Evolutionary conservation across 495 filamentous ascomycete species (phyloP), one percentile per base, ranked within the genome.

Genomic region (Rostrohypoxylon terebratum): DNA sequence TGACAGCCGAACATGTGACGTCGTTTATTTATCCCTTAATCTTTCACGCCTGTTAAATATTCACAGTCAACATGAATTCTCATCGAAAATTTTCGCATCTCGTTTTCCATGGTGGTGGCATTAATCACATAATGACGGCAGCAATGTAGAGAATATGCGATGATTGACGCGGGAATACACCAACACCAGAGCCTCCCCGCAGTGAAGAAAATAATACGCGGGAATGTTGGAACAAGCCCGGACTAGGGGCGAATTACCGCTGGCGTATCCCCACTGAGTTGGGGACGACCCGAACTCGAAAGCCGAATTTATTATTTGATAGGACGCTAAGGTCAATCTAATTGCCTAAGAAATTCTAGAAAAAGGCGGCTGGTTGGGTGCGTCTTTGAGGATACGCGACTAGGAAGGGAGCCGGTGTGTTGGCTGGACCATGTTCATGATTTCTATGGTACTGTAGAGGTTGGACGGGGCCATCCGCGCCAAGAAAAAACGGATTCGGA

Each of bases 341-440:
- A 55, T 69, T 63, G 20, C 47, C 65, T 59, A 69, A 63, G 14
- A 40, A 40, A 21, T 73, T 66, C 66, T 73, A 14, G 21, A 73
- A 66, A 34, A 38, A 55, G 62, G 61, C 55, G 66, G 66, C 60
- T 65, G 36, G 23, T 61, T 20, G 31, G 55, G 18, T 55, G 34
- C 36, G 34, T 47, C 51, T 65, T n/a, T 18, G n/a, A n/a, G 38
- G 36, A n/a, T 50, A 33, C 47, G 48, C 13, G 28, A 45, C 34
- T 33, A 62, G 40, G 34, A 59, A 31, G 50, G 38, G 47, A 50
- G 65, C 65, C 61, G 42, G 62, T 28, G 57, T 66, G 57, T 66
- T 66, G 58, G 58, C 57, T 59, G 55, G 21, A 59, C 33, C 58
- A 42, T 42, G 25, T 58, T 58, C 71, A 21, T 25, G 44, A 55